Evolutionary conservation across 2,329 filamentous ascomycete species (phyloP).

Genomic region (Aspergillus clavatus): DNA sequence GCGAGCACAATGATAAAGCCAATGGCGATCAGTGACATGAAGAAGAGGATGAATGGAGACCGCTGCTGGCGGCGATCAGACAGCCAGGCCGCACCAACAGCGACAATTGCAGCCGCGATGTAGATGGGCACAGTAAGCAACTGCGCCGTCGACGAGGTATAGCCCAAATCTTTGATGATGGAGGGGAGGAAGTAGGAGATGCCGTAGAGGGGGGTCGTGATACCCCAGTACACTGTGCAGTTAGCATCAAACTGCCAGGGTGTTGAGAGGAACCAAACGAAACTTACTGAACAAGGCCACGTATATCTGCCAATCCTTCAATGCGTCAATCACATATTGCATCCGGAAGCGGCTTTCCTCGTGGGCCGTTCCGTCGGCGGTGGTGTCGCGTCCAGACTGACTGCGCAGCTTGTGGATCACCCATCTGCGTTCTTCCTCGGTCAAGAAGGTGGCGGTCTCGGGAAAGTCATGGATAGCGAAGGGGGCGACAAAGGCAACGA

Average conservation of each 20-base stretch:
- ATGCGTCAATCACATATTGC: conserved; percentile 38
- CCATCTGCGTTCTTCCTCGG: conserved; percentile 35
- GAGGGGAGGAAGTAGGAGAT: conserved; percentile 39
- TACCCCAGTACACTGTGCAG: conserved; percentile 38
- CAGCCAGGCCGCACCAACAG: conserved; percentile 48
- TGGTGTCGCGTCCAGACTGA: conserved; percentile 25
- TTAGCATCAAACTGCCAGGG: no score
- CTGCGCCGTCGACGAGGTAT: conserved; percentile 36
- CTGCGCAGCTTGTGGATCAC: conserved; percentile 36
- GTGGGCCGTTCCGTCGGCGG: conserved; percentile 22
- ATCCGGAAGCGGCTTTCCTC: conserved; percentile 32
- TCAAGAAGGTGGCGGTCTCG: conserved; percentile 42
- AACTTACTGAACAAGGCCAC: conserved; percentile 35
- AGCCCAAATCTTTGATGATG: conserved; percentile 41
- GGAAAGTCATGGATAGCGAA: conserved; percentile 46
- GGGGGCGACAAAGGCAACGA: conserved; percentile 40
- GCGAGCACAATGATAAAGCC: conserved; percentile 53
- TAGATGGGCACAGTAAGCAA: conserved; percentile 41
- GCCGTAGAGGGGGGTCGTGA: conserved; percentile 40
- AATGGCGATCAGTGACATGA: conserved; percentile 50
- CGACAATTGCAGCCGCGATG: conserved; percentile 35
- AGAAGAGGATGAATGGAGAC: conserved; percentile 53
- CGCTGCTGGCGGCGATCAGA: conserved; percentile 53
- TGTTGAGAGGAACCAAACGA: neutral
- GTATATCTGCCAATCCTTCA: conserved; percentile 42